phyloP scores from a whole-genome alignment of 2,329 filamentous ascomycete species.

The Colletotrichum tofieldiae region DNA sequence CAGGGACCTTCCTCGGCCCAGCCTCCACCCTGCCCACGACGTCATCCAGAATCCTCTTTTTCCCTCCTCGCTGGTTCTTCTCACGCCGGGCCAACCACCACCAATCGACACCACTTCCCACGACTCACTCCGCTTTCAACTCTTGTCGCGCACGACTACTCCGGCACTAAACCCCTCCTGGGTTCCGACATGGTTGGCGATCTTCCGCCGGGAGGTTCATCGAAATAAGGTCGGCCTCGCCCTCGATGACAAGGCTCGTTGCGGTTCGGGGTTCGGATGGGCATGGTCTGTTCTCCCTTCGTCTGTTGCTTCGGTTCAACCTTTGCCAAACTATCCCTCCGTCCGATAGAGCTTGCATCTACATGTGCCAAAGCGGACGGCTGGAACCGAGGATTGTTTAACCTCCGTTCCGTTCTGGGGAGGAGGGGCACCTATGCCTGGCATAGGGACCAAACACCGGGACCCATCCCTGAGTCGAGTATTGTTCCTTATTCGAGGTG shows the following conservation, averaged over 20 bases:
- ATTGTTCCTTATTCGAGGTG: neutral
- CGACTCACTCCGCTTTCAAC: conserved; percentile 15
- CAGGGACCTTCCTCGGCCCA: conserved; percentile 27
- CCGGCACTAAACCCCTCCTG: neutral
- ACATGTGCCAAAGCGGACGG: conserved; percentile 12
- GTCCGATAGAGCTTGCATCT: conserved; percentile 5
- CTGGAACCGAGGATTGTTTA: neutral
- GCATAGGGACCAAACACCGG: neutral
- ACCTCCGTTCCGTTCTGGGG: neutral
- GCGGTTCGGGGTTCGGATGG: conserved; percentile 22
- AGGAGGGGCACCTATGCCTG: neutral
- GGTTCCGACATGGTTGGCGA: neutral
- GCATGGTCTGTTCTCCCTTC: conserved; percentile 1
- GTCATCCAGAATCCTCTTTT: conserved; percentile 22
- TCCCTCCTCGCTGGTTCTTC: neutral
- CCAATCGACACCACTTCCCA: neutral
- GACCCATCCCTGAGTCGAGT: neutral
- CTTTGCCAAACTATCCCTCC: neutral
- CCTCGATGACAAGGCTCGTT: neutral
- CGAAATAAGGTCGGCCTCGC: conserved; percentile 12
- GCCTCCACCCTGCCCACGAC: conserved; percentile 22
- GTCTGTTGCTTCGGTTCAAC: neutral
- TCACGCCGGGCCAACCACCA: conserved; percentile 24
- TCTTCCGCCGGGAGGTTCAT: conserved; percentile 1
- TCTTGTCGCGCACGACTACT: neutral